Evolutionary conservation across 2,329 filamentous ascomycete species (phyloP).

Genomic region (Fusarium xyrophilum): DNA sequence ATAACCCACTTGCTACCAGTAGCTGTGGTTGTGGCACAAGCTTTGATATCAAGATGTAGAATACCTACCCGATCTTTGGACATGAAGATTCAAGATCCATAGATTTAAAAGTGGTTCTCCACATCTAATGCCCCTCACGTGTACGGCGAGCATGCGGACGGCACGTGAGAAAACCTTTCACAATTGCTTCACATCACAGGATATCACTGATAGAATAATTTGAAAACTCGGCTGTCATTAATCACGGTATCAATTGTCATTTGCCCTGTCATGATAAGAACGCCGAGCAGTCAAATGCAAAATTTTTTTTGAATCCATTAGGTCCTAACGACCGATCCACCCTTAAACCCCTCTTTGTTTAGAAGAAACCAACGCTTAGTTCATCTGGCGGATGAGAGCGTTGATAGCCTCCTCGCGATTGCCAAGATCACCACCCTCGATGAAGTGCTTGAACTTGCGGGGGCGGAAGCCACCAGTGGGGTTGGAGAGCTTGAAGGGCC

Average conservation of each 20-base stretch:
- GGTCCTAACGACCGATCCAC: conserved; percentile 41
- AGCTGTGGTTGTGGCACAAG: conserved; percentile 97
- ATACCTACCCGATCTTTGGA: background rate
- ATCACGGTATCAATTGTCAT: conserved; percentile 52
- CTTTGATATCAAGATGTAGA: conserved; percentile 84
- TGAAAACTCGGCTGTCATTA: conserved; percentile 52
- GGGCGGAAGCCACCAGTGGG: conserved; percentile 94
- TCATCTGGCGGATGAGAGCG: conserved; percentile 95
- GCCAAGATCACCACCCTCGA: conserved; percentile 97
- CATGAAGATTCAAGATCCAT: background rate
- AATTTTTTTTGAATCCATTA: conserved; percentile 42
- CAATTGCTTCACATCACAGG: background rate
- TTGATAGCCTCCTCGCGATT: conserved; percentile 99
- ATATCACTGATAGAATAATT: conserved; percentile 30
- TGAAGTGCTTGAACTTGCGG: conserved; percentile 99
- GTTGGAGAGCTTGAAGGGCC: conserved; percentile 99
- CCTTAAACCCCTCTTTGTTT: conserved; percentile 34
- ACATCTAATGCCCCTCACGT: conserved; percentile 27
- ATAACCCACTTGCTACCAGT: conserved; percentile 89
- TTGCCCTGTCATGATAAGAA: conserved; percentile 50
- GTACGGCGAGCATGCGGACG: background rate
- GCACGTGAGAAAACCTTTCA: background rate
- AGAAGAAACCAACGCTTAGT: conserved; percentile 64
- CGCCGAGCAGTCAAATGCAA: conserved; percentile 51
- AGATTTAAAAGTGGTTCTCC: conserved; percentile 16